Evolutionary conservation across 75 land plant genomes (phyloP).

Genomic region (Selaginella tamariscina): DNA sequence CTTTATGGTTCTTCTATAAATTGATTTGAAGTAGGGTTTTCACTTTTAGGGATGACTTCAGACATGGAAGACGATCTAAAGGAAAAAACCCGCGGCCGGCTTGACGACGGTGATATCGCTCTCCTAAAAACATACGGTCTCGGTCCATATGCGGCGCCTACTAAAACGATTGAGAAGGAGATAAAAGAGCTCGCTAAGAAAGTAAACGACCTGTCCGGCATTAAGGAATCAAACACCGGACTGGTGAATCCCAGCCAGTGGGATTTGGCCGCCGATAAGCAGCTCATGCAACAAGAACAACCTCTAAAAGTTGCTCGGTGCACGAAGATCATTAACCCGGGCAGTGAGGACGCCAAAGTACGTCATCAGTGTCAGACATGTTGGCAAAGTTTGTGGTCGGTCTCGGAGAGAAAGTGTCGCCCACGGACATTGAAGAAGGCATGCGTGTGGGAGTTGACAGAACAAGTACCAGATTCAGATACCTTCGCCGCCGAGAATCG

Average conservation of each 20-base stretch:
- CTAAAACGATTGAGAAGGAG: slow-evolving; percentile 85
- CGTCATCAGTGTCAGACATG: slow-evolving; percentile 96
- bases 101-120: slow-evolving; percentile 95
- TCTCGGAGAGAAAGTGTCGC: slow-evolving; percentile 91
- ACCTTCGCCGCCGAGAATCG: slow-evolving; percentile 95
- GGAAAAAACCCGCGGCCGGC: slow-evolving; percentile 85
- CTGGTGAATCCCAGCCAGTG: slow-evolving; percentile 96
- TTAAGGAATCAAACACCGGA: slow-evolving; percentile 96
- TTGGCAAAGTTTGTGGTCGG: slow-evolving; percentile 99
- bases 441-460: slow-evolving; percentile 99
- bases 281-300: slow-evolving; percentile 99
- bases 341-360: slow-evolving; percentile 91
- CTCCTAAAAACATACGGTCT: slow-evolving; percentile 96
- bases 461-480: slow-evolving; percentile 98
- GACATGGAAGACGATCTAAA: slow-evolving; percentile 37
- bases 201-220: slow-evolving; percentile 88
- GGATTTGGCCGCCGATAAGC: slow-evolving; percentile 98
- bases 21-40: no score
- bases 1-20: no score
- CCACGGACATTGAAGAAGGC: slow-evolving; percentile 98
- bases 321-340: slow-evolving; percentile 84
- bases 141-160: slow-evolving; percentile 76
- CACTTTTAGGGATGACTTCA: no score
- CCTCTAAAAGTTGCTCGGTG: slow-evolving; percentile 98
- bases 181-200: slow-evolving; percentile 95